Evolutionary conservation across 768 basidiomycete species (phyloP), one percentile per base, ranked within the genome.

Genomic region (Trametes sanguinea): DNA sequence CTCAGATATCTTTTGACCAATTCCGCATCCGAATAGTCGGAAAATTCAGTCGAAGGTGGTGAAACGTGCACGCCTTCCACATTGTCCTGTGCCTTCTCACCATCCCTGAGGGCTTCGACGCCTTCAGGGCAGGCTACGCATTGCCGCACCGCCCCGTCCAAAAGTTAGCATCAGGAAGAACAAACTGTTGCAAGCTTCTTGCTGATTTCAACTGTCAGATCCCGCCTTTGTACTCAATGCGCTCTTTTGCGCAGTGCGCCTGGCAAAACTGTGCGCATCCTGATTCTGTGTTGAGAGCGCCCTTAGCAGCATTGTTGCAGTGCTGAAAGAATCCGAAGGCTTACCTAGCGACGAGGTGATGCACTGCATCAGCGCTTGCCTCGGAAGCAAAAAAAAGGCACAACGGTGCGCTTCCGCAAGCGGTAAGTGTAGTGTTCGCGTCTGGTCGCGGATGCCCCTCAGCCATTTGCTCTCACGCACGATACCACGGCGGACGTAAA

Each of bases 361-460:
- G 42, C 57, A 59, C 57, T 50, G 59, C 60, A 54, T 48, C 53
- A 43, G 60, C 59, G 59, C 60, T 42, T 37, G n/a, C 8, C 7
- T 43, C 29, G 16, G 39, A 37, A 37, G 37, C 11, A 42, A 30
- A 52, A 30, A 52, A 37, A 53, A 53, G 43, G 27, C 29, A 61
- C 44, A 33, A 54, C 9, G 7, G 52, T 61, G 46, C 53, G 27
- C 30, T 54, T 7, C 60, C 60, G 33, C 40, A 61, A 42, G 13
- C 30, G 60, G 60, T 33, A 61, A 33, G 46, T 54, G 52, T 61
- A 61, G 60, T 54, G 42, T 59, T 58, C 57, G 40, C 48, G 6
- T 30, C n/a, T 44, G 59, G 52, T 37, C 30, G 33, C 44, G 58
- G 39, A 46, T 35, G n/a, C 32, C 27, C n/a, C n/a, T 16, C 9